phyloP scores from a whole-genome alignment of 1,284 basidiomycete genomes.

The Testicularia cyperi region DNA sequence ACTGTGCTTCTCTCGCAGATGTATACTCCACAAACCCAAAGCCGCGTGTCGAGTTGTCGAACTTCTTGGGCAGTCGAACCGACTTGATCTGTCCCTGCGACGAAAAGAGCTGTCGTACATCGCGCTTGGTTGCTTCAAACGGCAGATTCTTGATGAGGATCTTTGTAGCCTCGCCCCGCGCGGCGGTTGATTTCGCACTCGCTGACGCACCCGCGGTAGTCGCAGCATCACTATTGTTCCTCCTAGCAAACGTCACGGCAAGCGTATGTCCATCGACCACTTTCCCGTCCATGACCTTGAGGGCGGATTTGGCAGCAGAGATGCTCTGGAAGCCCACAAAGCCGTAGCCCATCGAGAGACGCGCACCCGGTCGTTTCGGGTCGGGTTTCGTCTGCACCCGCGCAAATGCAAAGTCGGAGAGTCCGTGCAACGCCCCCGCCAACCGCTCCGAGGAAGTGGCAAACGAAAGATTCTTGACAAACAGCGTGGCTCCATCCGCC shows the following conservation, averaged over 20 bases:
- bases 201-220: conserved; percentile 66
- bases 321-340: conserved; percentile 85
- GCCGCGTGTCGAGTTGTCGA: conserved; percentile 69
- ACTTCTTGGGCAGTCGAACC: conserved; percentile 69
- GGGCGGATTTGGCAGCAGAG: conserved; percentile 74
- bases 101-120: conserved; percentile 74
- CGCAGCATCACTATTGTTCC: too few relatives aligned
- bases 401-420: conserved; percentile 83
- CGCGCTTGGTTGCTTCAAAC: conserved; percentile 92
- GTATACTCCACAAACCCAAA: conserved; percentile 86
- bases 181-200: conserved; percentile 64
- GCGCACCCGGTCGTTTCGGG: conserved; percentile 61
- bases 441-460: conserved; percentile 79
- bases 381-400: conserved; percentile 89
- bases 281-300: conserved; percentile 77
- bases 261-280: conserved; percentile 84
- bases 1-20: conserved; percentile 49
- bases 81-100: conserved; percentile 76
- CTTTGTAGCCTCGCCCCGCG: conserved; percentile 65
- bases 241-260: conserved; percentile 81
- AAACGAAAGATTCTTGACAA: conserved; percentile 92
- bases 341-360: conserved; percentile 89
- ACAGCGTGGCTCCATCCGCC: conserved; percentile 78
- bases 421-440: conserved; percentile 70
- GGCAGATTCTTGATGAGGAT: conserved; percentile 95